Conservation (phyloP, 2,329 filamentous ascomycete species). For the Fusarium albidum region DNA sequence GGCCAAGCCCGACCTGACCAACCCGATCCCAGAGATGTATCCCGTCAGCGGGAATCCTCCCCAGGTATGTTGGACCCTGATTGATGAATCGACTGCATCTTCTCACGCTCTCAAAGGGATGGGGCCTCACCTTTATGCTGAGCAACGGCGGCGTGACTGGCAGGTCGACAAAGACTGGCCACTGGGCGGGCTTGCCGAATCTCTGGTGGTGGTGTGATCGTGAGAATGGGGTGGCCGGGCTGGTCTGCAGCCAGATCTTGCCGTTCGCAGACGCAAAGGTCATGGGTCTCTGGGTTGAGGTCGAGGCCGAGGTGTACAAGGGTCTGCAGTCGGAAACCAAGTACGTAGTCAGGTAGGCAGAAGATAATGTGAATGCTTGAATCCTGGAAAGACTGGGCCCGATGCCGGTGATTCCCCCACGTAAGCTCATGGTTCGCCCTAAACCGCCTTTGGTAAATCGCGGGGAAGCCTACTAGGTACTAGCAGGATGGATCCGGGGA, state of each 20-base stretch:
- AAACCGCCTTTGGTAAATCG: neutral
- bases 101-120: constrained; percentile 53
- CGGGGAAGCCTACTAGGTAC: neutral
- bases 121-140: constrained; percentile 68
- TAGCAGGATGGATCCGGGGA: neutral
- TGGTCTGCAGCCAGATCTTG: constrained; percentile 59
- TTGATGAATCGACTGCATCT: neutral
- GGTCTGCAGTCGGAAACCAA: too few species aligned
- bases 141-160: constrained; percentile 58
- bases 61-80: constrained; percentile 54
- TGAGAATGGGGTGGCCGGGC: constrained; percentile 64
- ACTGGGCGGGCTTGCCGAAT: constrained; percentile 69
- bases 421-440: too few species aligned
- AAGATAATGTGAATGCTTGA: too few species aligned
- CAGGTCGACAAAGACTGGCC: constrained; percentile 57
- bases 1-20: constrained; percentile 58
- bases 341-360: too few species aligned
- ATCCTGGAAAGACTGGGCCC: too few species aligned
- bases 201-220: constrained; percentile 70
- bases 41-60: constrained; percentile 54
- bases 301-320: constrained; percentile 51
- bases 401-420: too few species aligned
- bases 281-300: constrained; percentile 48
- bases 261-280: constrained; percentile 57
- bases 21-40: constrained; percentile 59